These are phyloP conservation scores for Akanthomyces lecanii DNA, from an alignment of 2,329 filamentous ascomycete species.

Conservation along the genomic window DNA sequence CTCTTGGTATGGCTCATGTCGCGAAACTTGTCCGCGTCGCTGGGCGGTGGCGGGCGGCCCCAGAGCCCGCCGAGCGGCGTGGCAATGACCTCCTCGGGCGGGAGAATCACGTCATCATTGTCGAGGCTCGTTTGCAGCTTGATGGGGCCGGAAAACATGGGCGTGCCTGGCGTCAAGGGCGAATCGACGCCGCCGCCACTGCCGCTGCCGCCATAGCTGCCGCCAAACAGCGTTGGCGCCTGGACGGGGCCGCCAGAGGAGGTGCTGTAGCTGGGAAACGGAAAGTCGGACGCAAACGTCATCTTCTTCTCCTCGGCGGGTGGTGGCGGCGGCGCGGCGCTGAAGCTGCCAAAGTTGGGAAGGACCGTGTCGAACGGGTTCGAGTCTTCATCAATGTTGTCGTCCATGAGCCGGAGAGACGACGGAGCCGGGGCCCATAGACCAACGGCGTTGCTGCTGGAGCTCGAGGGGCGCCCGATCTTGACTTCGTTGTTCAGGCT, in stretches of 20 bases:
- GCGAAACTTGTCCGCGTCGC: constrained; percentile 42
- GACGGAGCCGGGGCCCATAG: constrained; percentile 17
- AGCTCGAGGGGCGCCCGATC: constrained; percentile 1
- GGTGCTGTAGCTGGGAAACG: constrained; percentile 7
- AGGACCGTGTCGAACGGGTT: constrained; percentile 7
- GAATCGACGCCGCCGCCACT: not conserved
- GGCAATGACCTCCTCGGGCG: constrained; percentile 28
- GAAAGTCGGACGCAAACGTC: not conserved
- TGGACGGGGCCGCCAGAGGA: constrained; percentile 7
- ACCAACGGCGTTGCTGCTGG: constrained; percentile 20
- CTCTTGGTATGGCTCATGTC: constrained; percentile 47
- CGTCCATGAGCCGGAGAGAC: constrained; percentile 15
- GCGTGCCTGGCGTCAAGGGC: constrained; percentile 9
- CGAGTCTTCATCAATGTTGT: constrained; percentile 1
- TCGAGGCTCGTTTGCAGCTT: constrained; percentile 31
- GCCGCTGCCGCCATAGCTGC: not conserved
- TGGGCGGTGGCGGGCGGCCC: constrained; percentile 41
- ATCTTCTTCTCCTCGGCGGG: not conserved
- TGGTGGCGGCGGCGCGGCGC: not conserved
- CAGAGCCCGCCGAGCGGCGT: constrained; percentile 42
- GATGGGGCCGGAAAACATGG: constrained; percentile 34
- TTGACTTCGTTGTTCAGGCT: constrained; percentile 15
- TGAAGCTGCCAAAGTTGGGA: constrained; percentile 15
- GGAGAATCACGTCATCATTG: constrained; percentile 25
- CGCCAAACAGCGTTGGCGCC: constrained; percentile 1